phyloP scores from a whole-genome alignment of 106 monocot species.

The Alisma plantagoaquatica region DNA sequence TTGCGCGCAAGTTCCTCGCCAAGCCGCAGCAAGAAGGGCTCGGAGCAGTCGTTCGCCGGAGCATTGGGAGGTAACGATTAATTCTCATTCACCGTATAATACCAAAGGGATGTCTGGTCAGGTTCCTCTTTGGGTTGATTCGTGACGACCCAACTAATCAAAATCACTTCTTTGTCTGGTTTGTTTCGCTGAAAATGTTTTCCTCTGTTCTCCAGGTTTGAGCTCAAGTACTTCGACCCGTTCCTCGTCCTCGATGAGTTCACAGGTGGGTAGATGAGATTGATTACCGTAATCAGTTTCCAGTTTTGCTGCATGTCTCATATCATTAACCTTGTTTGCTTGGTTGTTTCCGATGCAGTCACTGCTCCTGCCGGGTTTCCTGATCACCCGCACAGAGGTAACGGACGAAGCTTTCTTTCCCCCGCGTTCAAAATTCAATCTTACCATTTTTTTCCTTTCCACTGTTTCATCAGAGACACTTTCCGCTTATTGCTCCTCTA shows the following conservation, averaged over 20 bases:
- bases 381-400: conserved; percentile 76
- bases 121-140: neutral
- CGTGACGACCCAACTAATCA: neutral
- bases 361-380: conserved; percentile 62
- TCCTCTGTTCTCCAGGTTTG: conserved; percentile 25
- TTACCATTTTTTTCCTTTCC: too few species aligned
- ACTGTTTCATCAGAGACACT: too few species aligned
- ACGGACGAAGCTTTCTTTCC: neutral
- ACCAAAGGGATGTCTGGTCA: neutral
- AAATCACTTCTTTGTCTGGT: neutral
- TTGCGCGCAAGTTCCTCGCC: conserved; percentile 45
- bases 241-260: conserved; percentile 67
- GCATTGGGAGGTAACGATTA: conserved; percentile 56
- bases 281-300: too few species aligned
- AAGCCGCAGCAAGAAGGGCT: conserved; percentile 66
- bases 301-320: too few species aligned
- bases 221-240: conserved; percentile 63
- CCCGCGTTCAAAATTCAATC: neutral
- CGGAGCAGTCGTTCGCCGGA: conserved; percentile 61
- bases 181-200: neutral
- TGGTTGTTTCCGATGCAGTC: too few species aligned
- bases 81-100: neutral
- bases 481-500: too few species aligned
- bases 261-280: conserved; percentile 31
- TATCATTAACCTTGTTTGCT: too few species aligned